Evolutionary conservation across 1,139 yeast species (phyloP).

Genomic region (Pichia sp.): DNA sequence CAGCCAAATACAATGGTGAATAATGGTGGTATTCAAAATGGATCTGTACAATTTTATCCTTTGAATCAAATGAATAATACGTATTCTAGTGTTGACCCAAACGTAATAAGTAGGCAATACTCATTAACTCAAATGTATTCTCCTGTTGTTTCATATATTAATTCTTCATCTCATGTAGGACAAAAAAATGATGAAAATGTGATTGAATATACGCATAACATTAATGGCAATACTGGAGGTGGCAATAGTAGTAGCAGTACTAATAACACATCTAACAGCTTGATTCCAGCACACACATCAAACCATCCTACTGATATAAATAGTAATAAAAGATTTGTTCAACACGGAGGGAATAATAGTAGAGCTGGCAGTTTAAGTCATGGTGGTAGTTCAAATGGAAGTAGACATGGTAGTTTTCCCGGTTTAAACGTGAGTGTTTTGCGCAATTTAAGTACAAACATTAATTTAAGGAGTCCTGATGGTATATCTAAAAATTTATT

Average conservation of each 20-base stretch:
- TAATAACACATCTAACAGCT: not conserved
- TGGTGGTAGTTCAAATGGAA: not conserved
- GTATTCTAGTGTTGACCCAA: constrained; percentile 3
- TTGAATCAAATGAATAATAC: not conserved
- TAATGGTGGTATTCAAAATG: not conserved
- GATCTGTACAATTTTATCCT: not conserved
- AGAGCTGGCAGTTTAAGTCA: not conserved
- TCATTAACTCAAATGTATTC: constrained; percentile 11
- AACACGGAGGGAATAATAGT: not conserved
- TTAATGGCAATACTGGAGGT: not conserved
- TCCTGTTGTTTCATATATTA: constrained; percentile 1
- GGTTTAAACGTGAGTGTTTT: not conserved
- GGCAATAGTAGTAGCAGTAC: not conserved
- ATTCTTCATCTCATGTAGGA: not conserved
- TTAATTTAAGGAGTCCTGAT: not conserved
- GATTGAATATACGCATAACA: not conserved
- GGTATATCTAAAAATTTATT: not conserved
- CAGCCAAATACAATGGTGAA: not conserved
- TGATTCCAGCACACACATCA: not conserved
- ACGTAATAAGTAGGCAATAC: constrained; percentile 7
- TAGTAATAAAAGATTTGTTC: not conserved
- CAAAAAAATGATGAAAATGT: not conserved
- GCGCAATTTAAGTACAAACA: not conserved
- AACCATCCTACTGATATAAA: not conserved
- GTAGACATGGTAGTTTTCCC: not conserved